Base-by-base conservation (phyloP, 2,329 filamentous ascomycete genomes). In the Macroventuria anomochaeta region DNA sequence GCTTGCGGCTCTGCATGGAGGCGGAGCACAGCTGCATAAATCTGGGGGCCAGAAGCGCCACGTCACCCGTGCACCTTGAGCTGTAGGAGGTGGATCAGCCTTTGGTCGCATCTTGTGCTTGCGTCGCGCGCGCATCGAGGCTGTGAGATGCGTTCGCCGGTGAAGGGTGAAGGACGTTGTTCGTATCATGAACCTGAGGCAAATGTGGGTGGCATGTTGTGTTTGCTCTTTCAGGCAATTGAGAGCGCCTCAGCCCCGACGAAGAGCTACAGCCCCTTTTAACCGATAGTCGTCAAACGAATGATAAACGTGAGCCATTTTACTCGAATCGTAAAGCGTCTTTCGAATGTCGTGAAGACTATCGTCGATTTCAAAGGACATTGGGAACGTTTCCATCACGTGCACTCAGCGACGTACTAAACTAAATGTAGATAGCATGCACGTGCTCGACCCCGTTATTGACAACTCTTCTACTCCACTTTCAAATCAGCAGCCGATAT, bases 1-100 rank as follows among this genome's bases (percentile, higher is more conserved):
- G 48, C 46, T 37, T 59, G 61, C 55, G 61, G 59, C 57, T 62
- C 59, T 61, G 61, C 59, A 57, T 58, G 32, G 43, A 58, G 55
- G 61, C 61, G 59, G 58, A 65, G 61, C 53, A 54, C 25, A 13
- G 48, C 44, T 58, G 49, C 57, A 61, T 33, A n/a, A 39, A 20
- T 20, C 17, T 58, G 53, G 59, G 59, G 59, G 59, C 59, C 51
- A 59, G 44, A 59, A 47, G 26, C 55, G 61, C 62, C 62, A 64
- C 57, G 51, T 62, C 58, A 63, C 41, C 55, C 57, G 57, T 61
- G 57, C 58, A 39, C 53, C 38, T 54, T 51, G 36, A 46, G 40
- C 23, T 50, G 53, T n/a, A 50, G 28, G 53, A 26, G 21, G 48
- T 17, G 28, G 10, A 18, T 53, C 43, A 43, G 50, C 53, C 38